phyloP scores from a whole-genome alignment of 2,329 filamentous ascomycete species.

The Fusarium chaquense region DNA sequence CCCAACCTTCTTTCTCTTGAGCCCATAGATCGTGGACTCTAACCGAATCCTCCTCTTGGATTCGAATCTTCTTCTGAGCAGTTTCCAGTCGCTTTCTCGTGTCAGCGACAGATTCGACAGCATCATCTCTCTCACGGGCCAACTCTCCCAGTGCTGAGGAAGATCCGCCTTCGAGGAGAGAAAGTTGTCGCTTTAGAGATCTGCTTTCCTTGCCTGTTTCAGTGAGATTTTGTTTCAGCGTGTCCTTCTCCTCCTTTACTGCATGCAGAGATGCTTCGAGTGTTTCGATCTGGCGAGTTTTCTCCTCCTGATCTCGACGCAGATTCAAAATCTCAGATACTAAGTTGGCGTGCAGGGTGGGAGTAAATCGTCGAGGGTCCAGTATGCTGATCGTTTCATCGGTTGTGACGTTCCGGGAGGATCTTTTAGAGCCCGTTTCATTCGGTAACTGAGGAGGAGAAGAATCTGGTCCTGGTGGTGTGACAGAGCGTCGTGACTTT shows the following conservation, averaged over 20 bases:
- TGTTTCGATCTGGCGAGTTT: slow-evolving; percentile 85
- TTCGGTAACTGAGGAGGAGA: slow-evolving; percentile 66
- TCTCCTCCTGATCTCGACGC: slow-evolving; percentile 90
- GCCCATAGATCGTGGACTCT: slow-evolving; percentile 84
- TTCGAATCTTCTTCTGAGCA: slow-evolving; percentile 80
- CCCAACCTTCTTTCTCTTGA: slow-evolving; percentile 86
- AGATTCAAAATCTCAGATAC: slow-evolving; percentile 93
- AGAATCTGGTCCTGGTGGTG: slow-evolving; percentile 69
- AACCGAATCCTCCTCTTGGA: slow-evolving; percentile 85
- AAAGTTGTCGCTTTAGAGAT: slow-evolving; percentile 85
- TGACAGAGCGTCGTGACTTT: slow-evolving; percentile 74
- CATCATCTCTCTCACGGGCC: slow-evolving; percentile 86
- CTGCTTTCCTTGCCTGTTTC: slow-evolving; percentile 80
- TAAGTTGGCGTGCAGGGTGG: slow-evolving; percentile 91
- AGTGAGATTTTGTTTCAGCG: slow-evolving; percentile 71
- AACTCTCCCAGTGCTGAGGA: slow-evolving; percentile 87
- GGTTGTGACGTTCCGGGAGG: slow-evolving; percentile 68
- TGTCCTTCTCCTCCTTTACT: slow-evolving; percentile 79
- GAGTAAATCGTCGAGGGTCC: slow-evolving; percentile 93
- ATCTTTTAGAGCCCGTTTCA: slow-evolving; percentile 62
- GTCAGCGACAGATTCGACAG: slow-evolving; percentile 78
- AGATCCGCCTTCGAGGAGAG: slow-evolving; percentile 87
- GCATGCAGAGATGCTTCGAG: slow-evolving; percentile 81
- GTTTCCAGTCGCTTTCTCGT: slow-evolving; percentile 81
- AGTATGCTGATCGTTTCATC: slow-evolving; percentile 80